phyloP scores from a whole-genome alignment of 805 yeast genomes.

The Nakazawaea sp. region DNA sequence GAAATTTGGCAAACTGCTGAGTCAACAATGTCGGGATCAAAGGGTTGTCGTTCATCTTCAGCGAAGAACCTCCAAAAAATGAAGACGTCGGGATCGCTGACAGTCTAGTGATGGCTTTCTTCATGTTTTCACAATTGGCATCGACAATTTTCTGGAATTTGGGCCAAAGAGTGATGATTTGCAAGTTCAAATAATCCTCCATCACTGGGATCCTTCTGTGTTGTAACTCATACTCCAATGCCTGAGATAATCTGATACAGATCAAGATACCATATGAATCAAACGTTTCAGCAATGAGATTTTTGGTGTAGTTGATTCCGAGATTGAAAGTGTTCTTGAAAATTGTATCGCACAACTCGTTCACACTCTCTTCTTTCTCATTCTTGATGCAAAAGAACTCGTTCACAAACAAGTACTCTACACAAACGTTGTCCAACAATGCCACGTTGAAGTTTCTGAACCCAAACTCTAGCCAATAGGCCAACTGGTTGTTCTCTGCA shows the following conservation, averaged over 20 bases:
- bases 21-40: conserved; percentile 59
- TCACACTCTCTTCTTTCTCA: conserved; percentile 35
- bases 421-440: conserved; percentile 66
- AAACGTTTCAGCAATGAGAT: conserved; percentile 32
- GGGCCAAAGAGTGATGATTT: conserved; percentile 77
- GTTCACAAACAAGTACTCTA: conserved; percentile 65
- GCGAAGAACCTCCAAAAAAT: conserved; percentile 16
- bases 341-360: conserved; percentile 38
- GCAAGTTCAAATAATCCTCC: conserved; percentile 63
- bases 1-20: conserved; percentile 67
- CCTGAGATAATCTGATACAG: conserved; percentile 65
- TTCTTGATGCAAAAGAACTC: conserved; percentile 57
- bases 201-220: conserved; percentile 63
- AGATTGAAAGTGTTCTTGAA: conserved; percentile 46
- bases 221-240: conserved; percentile 58
- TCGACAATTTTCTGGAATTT: conserved; percentile 73
- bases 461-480: conserved; percentile 66
- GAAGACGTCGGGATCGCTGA: conserved; percentile 35
- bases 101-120: conserved; percentile 33
- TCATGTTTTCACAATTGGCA: conserved; percentile 65
- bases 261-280: conserved; percentile 79
- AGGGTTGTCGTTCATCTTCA: conserved; percentile 21
- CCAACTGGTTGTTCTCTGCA: conserved; percentile 67
- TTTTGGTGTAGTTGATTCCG: conserved; percentile 42
- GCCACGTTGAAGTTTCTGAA: conserved; percentile 71